phyloP scores from a whole-genome alignment of 257 asterid genomes.

The Nicotiana attenuata region DNA sequence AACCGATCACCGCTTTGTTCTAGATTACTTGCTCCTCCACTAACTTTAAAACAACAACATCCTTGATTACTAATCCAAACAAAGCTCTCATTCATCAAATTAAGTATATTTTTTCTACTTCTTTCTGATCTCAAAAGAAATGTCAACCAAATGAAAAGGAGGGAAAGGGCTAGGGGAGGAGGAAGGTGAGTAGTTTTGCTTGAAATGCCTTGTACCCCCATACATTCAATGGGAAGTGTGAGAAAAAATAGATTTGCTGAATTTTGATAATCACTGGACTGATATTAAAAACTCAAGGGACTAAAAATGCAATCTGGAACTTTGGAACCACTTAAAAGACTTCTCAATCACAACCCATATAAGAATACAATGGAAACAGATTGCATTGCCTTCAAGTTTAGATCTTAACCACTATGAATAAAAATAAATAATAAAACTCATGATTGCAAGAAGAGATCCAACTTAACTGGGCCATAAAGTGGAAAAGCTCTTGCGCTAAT shows the following conservation, averaged over 20 bases:
- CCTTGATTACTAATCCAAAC: not conserved
- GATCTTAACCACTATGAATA: not conserved
- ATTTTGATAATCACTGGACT: not conserved
- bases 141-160: not conserved
- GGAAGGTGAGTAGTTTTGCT: not conserved
- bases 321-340: not conserved
- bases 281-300: not conserved
- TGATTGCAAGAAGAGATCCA: not conserved
- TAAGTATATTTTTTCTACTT: not conserved
- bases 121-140: not conserved
- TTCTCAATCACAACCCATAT: not conserved
- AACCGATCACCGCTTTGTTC: not conserved
- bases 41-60: not conserved
- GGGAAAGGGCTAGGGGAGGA: not conserved
- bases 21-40: not conserved
- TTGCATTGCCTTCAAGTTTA: not conserved
- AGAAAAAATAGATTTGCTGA: not conserved
- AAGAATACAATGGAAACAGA: not conserved
- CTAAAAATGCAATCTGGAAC: not conserved
- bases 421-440: not conserved
- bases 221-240: not conserved
- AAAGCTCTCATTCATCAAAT: not conserved
- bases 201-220: not conserved
- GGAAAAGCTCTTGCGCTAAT: conserved; percentile 2
- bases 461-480: not conserved